Conservation (phyloP, 805 yeast species). For the Candida berthetii region DNA sequence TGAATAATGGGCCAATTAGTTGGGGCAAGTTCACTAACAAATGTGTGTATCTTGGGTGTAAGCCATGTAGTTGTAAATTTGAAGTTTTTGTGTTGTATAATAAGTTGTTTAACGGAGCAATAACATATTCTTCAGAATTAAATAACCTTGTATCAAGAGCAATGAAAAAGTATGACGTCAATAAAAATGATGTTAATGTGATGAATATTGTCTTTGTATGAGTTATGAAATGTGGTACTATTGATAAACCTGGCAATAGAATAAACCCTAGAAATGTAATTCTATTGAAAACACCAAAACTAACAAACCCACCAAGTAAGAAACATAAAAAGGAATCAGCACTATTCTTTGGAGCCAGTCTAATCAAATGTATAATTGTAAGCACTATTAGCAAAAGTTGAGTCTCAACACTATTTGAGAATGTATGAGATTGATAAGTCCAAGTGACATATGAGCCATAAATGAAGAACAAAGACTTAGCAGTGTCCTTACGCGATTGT, state of each 20-base stretch:
- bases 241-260: constrained; percentile 48
- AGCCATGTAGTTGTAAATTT: constrained; percentile 74
- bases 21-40: constrained; percentile 71
- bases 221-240: constrained; percentile 35
- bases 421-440: constrained; percentile 78
- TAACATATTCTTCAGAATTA: constrained; percentile 19
- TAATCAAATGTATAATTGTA: constrained; percentile 28
- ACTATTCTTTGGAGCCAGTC: background rate
- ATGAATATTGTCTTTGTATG: constrained; percentile 28
- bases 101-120: constrained; percentile 77
- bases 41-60: constrained; percentile 78
- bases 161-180: constrained; percentile 33
- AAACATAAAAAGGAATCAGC: constrained; percentile 10
- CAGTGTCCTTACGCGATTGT: constrained; percentile 42
- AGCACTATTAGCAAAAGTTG: constrained; percentile 32
- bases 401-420: constrained; percentile 85
- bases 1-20: constrained; percentile 66
- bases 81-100: constrained; percentile 53
- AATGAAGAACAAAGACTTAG: constrained; percentile 31
- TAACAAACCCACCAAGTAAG: constrained; percentile 41
- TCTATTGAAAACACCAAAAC: constrained; percentile 78
- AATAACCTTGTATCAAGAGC: constrained; percentile 49
- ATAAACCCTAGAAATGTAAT: constrained; percentile 78
- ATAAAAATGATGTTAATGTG: constrained; percentile 26
- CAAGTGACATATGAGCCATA: constrained; percentile 64